Evolutionary conservation across 441 rosid species (phyloP).

Genomic region (Cnidoscolus chayamansa): DNA sequence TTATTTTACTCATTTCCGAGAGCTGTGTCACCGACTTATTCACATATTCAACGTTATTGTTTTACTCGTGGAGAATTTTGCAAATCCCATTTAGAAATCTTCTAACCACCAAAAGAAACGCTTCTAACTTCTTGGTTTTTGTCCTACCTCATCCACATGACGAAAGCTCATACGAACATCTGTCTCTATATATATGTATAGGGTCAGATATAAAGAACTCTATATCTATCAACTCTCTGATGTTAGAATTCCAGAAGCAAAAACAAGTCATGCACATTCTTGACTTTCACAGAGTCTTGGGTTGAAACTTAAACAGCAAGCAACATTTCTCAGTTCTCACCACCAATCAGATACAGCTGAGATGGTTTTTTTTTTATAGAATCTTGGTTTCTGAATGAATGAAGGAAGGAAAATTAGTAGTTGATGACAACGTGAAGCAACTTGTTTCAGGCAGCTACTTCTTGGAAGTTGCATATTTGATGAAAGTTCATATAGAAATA

Average conservation of each 20-base stretch:
- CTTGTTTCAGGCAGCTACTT: too few species aligned
- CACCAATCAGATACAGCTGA: too few species aligned
- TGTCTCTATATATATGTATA: neutral
- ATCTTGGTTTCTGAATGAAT: neutral
- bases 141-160: neutral
- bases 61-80: too few species aligned
- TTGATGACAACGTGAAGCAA: too few species aligned
- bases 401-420: neutral
- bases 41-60: too few species aligned
- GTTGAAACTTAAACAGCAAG: slow-evolving; percentile 6
- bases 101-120: neutral
- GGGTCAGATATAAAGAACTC: neutral
- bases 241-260: too few species aligned
- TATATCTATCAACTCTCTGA: too few species aligned
- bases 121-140: neutral
- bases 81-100: neutral
- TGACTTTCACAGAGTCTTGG: slow-evolving; percentile 23
- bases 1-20: too few species aligned
- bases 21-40: too few species aligned
- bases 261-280: slow-evolving; percentile 17
- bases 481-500: neutral
- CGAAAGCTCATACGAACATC: too few species aligned
- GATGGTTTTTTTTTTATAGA: neutral
- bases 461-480: too few species aligned
- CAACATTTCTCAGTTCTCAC: neutral